Evolutionary conservation across 1,284 basidiomycete species (phyloP).

Genomic region (Crocinoboletus sp.): DNA sequence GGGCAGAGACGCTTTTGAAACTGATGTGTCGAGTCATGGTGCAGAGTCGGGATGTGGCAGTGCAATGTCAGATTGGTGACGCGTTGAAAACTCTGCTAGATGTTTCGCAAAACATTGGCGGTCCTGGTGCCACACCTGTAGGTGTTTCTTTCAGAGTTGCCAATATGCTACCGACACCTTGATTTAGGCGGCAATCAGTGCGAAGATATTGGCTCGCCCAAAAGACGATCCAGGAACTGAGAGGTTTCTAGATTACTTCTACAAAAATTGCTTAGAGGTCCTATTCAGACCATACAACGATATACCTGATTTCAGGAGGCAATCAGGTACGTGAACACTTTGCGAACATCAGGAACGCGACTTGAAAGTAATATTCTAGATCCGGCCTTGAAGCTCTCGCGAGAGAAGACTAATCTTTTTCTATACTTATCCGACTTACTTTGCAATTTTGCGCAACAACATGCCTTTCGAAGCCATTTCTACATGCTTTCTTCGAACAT

Average conservation of each 20-base stretch:
- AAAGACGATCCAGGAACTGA: slow-evolving; percentile 87
- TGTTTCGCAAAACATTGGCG: slow-evolving; percentile 45
- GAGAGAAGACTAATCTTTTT: slow-evolving; percentile 74
- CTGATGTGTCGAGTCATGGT: slow-evolving; percentile 77
- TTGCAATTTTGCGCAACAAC: slow-evolving; percentile 84
- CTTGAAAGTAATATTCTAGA: slow-evolving; percentile 36
- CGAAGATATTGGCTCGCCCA: slow-evolving; percentile 48
- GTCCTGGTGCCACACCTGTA: slow-evolving; percentile 37
- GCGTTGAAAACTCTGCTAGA: slow-evolving; percentile 86
- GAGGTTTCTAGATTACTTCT: slow-evolving; percentile 90
- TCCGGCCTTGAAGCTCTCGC: slow-evolving; percentile 48
- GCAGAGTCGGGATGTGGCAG: slow-evolving; percentile 75
- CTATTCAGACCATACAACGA: slow-evolving; percentile 80
- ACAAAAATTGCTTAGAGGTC: slow-evolving; percentile 69
- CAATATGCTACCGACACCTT: slow-evolving; percentile 5
- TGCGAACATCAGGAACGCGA: neutral
- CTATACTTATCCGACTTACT: slow-evolving; percentile 88
- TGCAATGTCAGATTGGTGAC: slow-evolving; percentile 91
- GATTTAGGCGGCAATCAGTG: slow-evolving; percentile 25
- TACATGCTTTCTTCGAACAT: slow-evolving; percentile 82
- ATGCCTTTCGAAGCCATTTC: slow-evolving; percentile 89
- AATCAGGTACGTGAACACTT: slow-evolving; percentile 44
- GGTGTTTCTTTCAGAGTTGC: slow-evolving; percentile 10
- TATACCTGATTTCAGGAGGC: slow-evolving; percentile 70
- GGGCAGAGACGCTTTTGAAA: slow-evolving; percentile 70